These are phyloP conservation scores for Umbilicus rupestris DNA, from an alignment of 164 flowering plant genomes.

Conservation along the genomic window DNA sequence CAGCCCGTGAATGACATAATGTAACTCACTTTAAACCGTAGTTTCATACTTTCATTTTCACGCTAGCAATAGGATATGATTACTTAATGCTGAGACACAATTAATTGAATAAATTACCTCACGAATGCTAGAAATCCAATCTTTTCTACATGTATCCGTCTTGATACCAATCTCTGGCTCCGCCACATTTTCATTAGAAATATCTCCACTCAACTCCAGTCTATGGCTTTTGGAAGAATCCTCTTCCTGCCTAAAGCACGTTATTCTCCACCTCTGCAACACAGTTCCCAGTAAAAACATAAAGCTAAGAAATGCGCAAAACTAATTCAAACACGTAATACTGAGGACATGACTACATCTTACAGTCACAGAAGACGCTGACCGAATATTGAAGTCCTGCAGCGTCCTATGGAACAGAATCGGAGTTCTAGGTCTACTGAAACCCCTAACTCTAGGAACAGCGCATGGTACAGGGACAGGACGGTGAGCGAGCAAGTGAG, in stretches of 20 bases:
- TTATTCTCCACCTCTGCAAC: constrained; percentile 51
- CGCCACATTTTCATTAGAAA: constrained; percentile 27
- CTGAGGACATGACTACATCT: constrained; percentile 15
- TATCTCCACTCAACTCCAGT: constrained; percentile 26
- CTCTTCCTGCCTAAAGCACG: constrained; percentile 58
- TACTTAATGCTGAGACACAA: not conserved
- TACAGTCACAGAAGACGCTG: constrained; percentile 13
- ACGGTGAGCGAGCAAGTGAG: constrained; percentile 26
- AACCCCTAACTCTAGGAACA: constrained; percentile 16
- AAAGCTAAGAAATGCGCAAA: not conserved
- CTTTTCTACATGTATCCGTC: constrained; percentile 17
- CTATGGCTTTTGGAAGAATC: constrained; percentile 23
- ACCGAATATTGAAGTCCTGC: constrained; percentile 18
- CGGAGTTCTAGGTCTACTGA: constrained; percentile 13
- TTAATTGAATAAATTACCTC: constrained; percentile 28
- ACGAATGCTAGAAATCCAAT: constrained; percentile 26
- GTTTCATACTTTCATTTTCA: too few species aligned
- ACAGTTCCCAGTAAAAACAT: constrained; percentile 1
- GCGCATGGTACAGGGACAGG: constrained; percentile 19
- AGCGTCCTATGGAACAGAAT: constrained; percentile 12
- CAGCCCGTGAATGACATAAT: too few species aligned
- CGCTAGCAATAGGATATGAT: too few species aligned
- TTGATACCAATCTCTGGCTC: constrained; percentile 26
- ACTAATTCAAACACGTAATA: not conserved
- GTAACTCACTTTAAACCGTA: too few species aligned